Percentiles rank a stretch among this genome's conserved stretches.
Evolutionary conservation across 257 asterid genomes (phyloP).

Genomic region (Solanum lignicaule): DNA sequence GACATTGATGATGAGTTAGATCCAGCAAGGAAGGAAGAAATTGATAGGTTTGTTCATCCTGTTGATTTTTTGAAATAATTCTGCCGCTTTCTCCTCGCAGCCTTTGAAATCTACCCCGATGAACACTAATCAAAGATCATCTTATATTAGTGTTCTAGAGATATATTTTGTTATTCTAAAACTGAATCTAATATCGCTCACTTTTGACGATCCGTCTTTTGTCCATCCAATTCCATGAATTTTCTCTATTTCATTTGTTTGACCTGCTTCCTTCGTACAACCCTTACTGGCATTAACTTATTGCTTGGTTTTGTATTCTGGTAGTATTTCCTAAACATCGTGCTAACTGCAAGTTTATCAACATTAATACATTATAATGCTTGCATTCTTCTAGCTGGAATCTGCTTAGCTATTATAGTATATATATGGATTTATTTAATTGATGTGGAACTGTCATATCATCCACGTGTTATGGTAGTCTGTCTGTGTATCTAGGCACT

Average conservation of each 20-base stretch:
- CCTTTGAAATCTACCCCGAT: too few species aligned
- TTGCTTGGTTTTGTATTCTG: background rate
- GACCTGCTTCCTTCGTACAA: background rate
- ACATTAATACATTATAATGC: background rate
- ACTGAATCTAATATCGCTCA: background rate
- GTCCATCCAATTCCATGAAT: background rate
- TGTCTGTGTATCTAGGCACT: background rate
- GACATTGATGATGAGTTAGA: conserved; percentile 36
- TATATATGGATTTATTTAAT: background rate
- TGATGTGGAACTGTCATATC: background rate
- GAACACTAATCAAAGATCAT: background rate
- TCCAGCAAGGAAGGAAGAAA: conserved; percentile 39
- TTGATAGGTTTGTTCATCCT: conserved; percentile 22
- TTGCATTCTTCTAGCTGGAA: background rate
- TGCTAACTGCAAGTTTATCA: background rate
- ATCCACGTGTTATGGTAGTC: background rate
- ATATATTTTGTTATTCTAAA: background rate
- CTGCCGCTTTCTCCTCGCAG: too few species aligned
- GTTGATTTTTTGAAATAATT: too few species aligned
- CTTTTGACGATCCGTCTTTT: background rate
- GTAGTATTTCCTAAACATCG: background rate
- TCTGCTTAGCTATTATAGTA: background rate
- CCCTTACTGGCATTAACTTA: background rate
- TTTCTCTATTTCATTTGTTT: background rate
- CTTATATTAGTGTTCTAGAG: background rate